Base-by-base conservation (phyloP, 108 stramenopile species). In the Mediolabrus comicus region DNA sequence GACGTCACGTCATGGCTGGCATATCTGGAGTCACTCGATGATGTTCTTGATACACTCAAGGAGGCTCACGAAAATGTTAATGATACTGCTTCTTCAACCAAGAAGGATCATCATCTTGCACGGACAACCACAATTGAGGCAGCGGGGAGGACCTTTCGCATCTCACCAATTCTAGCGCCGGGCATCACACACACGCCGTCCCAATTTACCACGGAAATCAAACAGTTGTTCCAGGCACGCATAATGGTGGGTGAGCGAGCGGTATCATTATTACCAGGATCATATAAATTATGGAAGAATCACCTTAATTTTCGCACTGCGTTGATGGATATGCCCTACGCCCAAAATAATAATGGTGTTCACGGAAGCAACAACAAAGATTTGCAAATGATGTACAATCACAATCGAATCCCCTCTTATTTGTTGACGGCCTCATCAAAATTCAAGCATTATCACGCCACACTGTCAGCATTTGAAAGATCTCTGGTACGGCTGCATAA, bases 201-300 rank as follows among this genome's bases (percentile, higher is more conserved):
- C 5, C n/a, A 30, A 24, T 55, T 73, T 7, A 12, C 22, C 0
- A 53, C 32, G 43, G 69, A 71, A 27, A 32, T 61, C 11, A 11
- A 31, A 6, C 22, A 59, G 3, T 33, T 82, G 58, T n/a, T 31
- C 0, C 17, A 38, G 3, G 71, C 71, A 12, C 33, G 81, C 16
- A 74, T 72, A 0, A 12, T 72, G 26, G 67, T 91, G 25, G 86
- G 79, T 0, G 92, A 95, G 74, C 80, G 98, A 14, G 90, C 98
- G 1, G 74, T 99, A 13, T 63, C 79, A 31, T 64, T 88, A 12
- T 70, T 99, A 28, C 98, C 99, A 11, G 85, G 96, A 39, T 87
- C 85, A 57, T 99, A 98, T 91, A 99, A 99, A 80, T 75, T 99
- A 30, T 99, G 99, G 99, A 83, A 82, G 43, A 59, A 71, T 32